A percentile compares a stretch with the other conserved stretches of the same genome.
These are phyloP conservation scores for Astraeus odoratus DNA, from an alignment of 768 basidiomycete genomes.

Conservation along the genomic window DNA sequence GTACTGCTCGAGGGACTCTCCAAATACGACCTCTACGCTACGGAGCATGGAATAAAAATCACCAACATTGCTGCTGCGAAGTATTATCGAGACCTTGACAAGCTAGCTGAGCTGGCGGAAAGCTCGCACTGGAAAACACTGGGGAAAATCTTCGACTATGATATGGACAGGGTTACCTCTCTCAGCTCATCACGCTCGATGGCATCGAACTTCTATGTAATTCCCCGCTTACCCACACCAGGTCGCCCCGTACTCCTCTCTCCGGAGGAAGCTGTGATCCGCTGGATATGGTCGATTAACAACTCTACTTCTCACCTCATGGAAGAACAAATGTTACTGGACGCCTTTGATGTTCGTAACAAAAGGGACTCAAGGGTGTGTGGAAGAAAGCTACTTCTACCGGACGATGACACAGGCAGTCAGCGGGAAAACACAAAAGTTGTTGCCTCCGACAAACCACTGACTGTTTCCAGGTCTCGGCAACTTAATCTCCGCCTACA, in stretches of 20 bases:
- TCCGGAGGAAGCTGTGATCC: constrained; percentile 14
- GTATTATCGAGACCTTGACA: constrained; percentile 18
- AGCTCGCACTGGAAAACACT: constrained; percentile 13
- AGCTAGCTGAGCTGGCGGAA: constrained; percentile 17
- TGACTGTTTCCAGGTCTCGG: constrained; percentile 1
- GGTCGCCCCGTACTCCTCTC: constrained; percentile 12
- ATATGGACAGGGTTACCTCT: not conserved
- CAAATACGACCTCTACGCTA: constrained; percentile 22
- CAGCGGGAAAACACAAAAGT: not conserved
- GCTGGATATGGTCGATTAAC: constrained; percentile 15
- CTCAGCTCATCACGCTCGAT: constrained; percentile 5
- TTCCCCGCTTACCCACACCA: constrained; percentile 23
- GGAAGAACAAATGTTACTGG: not conserved
- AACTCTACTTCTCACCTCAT: not conserved
- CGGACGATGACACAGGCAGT: not conserved
- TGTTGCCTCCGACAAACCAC: constrained; percentile 12
- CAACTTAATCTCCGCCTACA: constrained; percentile 4
- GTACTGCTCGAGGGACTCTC: constrained; percentile 12
- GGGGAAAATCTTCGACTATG: constrained; percentile 14
- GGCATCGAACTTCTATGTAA: constrained; percentile 9
- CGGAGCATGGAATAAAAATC: constrained; percentile 24
- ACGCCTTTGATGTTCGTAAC: no score
- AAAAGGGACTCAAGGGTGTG: not conserved
- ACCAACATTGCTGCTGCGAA: constrained; percentile 12
- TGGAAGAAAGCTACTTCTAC: not conserved